A percentile compares a stretch with the other conserved stretches of the same genome.
Conservation (phyloP, 305 asterid species). For the Solanum chacoense region DNA sequence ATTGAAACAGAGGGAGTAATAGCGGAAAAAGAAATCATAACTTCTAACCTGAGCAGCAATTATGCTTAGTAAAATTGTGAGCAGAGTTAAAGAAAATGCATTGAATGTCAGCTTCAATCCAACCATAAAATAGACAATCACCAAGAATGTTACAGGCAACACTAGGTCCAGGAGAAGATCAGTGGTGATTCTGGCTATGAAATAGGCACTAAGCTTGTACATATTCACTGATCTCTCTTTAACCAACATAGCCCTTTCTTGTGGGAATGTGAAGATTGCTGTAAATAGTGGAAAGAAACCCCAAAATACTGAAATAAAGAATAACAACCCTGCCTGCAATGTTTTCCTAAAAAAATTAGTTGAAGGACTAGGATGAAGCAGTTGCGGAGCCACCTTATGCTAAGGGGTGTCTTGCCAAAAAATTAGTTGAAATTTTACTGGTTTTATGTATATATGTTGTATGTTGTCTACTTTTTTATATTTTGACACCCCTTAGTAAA, state of each 20-base stretch:
- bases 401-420: background rate
- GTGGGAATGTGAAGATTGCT: slow-evolving; percentile 34
- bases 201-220: slow-evolving; percentile 33
- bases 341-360: background rate
- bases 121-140: slow-evolving; percentile 32
- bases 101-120: slow-evolving; percentile 19
- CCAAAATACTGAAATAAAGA: slow-evolving; percentile 37
- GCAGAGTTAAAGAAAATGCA: slow-evolving; percentile 24
- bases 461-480: background rate
- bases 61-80: slow-evolving; percentile 25
- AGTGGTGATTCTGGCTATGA: slow-evolving; percentile 24
- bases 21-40: background rate
- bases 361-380: background rate
- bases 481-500: background rate
- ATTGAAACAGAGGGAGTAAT: background rate
- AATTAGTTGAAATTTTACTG: background rate
- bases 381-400: background rate
- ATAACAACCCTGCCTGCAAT: slow-evolving; percentile 36
- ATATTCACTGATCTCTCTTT: slow-evolving; percentile 38
- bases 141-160: slow-evolving; percentile 24
- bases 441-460: background rate
- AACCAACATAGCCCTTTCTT: slow-evolving; percentile 29
- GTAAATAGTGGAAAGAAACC: slow-evolving; percentile 26
- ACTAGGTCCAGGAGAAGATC: slow-evolving; percentile 30
- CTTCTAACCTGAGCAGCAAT: slow-evolving; percentile 29